Base-by-base conservation (phyloP, 495 filamentous ascomycete genomes). In the Penicillium argentinense region DNA sequence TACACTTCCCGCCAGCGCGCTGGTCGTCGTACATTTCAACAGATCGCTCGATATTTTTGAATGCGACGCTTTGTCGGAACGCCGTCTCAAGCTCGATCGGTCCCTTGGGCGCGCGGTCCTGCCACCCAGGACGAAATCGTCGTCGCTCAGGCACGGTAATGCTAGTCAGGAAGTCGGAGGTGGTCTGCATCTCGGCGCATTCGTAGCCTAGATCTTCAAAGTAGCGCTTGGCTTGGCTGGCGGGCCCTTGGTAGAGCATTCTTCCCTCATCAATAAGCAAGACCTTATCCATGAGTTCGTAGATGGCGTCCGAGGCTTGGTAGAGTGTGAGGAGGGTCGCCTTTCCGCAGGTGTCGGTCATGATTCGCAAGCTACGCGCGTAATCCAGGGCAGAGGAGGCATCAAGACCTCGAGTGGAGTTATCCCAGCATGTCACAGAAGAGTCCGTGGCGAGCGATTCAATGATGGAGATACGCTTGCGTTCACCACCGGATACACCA, bases 401-500 rank as follows among this genome's bases (percentile, higher is more conserved):
- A 57, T 95, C 89, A 6, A 95, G 73, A 28, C 89, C 89, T 39
- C 89, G 78, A 3, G 88, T 91, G 13, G 79, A 83, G 63, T 95
- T 93, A 62, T 95, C 89, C 87, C 88, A 93, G 13, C 81, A 88
- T 29, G 79, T 75, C 8, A 95, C 75, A 21, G 80, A 82, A n/a
- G 84, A 86, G 44, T 86, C 84, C 2, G 84, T 87, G 13, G 86
- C 76, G 60, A 92, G 77, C 13, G 76, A 75, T 50, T 82, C 69
- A 11, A 67, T 67, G 29, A 75, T 72, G 1, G 64, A 71, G 6
- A 74, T 66, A 2, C 79, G 83, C 63, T 92, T 93, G 17, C 88
- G 74, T 63, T 96, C 89, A 12, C 89, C 90, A 30, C 90, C 89
- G 2, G 84, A 89, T n/a, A 95, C 79, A 52, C 89, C 89, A n/a